Percentiles rank a stretch among this genome's conserved stretches.
Evolutionary conservation across 73 alveolate species (phyloP).

Genomic region (Paramecium tetraurelia): DNA sequence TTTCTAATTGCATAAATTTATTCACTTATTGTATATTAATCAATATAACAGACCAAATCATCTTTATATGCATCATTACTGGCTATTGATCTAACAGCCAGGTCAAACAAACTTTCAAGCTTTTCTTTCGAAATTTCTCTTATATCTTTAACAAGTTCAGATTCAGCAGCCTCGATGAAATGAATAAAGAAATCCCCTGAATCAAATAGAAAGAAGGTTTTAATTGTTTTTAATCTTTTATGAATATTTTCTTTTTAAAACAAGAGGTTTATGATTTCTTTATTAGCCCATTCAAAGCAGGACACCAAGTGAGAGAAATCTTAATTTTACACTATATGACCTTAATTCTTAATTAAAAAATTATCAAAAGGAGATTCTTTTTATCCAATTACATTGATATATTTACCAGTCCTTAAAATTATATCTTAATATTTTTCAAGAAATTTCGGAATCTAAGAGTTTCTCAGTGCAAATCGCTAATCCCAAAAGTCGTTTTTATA

Average conservation of each 20-base stretch:
- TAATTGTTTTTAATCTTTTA: conserved; percentile 68
- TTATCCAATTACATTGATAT: conserved; percentile 88
- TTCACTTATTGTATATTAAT: conserved; percentile 68
- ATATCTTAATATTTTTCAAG: conserved; percentile 79
- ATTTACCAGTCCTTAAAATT: conserved; percentile 90
- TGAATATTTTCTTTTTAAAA: conserved; percentile 64
- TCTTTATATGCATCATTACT: conserved; percentile 78
- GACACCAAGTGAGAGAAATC: conserved; percentile 76
- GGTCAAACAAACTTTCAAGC: conserved; percentile 69
- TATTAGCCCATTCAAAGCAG: conserved; percentile 79
- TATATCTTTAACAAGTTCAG: conserved; percentile 55
- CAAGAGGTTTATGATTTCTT: conserved; percentile 66
- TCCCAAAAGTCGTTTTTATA: conserved; percentile 92
- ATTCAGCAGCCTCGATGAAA: conserved; percentile 80
- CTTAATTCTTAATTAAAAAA: conserved; percentile 63
- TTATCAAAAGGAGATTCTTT: conserved; percentile 83
- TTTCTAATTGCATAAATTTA: conserved; percentile 71
- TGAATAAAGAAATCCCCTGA: conserved; percentile 78
- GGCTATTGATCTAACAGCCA: conserved; percentile 71
- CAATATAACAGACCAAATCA: conserved; percentile 73
- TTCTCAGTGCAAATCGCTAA: conserved; percentile 83
- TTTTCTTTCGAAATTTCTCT: conserved; percentile 71
- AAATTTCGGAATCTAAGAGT: conserved; percentile 85
- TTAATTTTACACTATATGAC: not conserved
- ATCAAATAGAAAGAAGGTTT: conserved; percentile 77